Base-by-base conservation (phyloP, 2,329 filamentous ascomycete species). In the Apiospora saccharicola region DNA sequence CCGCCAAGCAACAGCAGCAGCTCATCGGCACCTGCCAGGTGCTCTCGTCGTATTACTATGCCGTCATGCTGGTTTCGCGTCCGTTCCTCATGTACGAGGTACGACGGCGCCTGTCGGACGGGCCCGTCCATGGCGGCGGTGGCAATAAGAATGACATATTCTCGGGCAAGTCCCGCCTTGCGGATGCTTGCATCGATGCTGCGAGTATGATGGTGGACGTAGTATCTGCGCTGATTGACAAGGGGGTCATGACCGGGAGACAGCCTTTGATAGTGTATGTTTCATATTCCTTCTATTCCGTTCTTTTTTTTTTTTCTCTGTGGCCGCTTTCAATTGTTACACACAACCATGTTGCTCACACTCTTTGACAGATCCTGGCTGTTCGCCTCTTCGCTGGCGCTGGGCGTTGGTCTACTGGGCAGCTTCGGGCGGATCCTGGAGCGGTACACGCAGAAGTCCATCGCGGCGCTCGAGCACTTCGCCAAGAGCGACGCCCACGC, bases 31-130 rank as follows among this genome's bases (percentile, higher is more conserved):
- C 86, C 0, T 88, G 86, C 41, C 86, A 88, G 76, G 84, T 88
- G 0, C 77, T 89, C 12, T 82, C 85, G 0, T 85, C 86, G 1
- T 89, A 89, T 71, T 88, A 89, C 77, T 89, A 89, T 72, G 85
- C 86, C 0, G 87, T 89, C n/a, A 89, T 89, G 81, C 81, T 89
- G 4, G 86, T 89, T 0, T 87, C 87, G 0, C 81, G 87, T 1
- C 87, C 87, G 0, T 89, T 89, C 69, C 81, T 89, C 13, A 88
- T 89, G 86, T 88, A 87, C 68, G 87, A 89, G 76, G 79, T 89
- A 1, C 86, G 83, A 69, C 82, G 83, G 37, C 81, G 87, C 0
- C 73, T 89, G 4, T 82, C 83, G 0, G 85, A 85, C 7, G 79
- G 75, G 3, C 73, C 79, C 0, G 37, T 73, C 77, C 10, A 53